Evolutionary conservation across 1,284 basidiomycete species (phyloP), one percentile per base, ranked within the genome.

Genomic region (Microbotryum intermedium): DNA sequence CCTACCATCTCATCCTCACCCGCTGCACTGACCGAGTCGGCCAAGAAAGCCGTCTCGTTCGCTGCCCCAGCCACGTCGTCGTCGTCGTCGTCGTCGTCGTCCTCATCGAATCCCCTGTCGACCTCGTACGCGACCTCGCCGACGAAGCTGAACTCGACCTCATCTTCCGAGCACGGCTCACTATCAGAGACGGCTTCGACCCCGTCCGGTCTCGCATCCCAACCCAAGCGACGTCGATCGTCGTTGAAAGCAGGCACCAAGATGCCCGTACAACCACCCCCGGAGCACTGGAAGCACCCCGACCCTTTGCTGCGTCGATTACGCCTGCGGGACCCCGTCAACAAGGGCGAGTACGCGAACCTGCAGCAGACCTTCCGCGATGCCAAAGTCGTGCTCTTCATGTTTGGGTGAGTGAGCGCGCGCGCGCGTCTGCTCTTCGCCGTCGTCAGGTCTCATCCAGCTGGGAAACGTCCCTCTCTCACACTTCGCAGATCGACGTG

Each of bases 221-320:
- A 34, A 39, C 53, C 56, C 23, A 62, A 62, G 26, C 56, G 60
- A 9, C 52, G 66, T 4, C 30, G 61, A 3, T 66, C 74, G 0
- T 70, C 71, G 18, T 65, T 75, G 53, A 75, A 74, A 57, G 69
- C 69, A 45, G 68, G 69, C 13, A 42, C 62, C 23, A 57, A 64
- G 10, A 67, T 65, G 63, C 70, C 70, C 34, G 65, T 65, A 42
- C 60, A 71, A 16, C 74, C 74, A 1, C 69, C 69, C 0, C 44
- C 68, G 0, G 69, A 69, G 30, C 66, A 65, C 39, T 76, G 74
- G 60, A 68, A 71, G 49, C 74, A 76, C 54, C 59, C 73, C 0
- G 75, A 76, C 53, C 73, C 74, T 11, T 65, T 76, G 20, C 47
- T 76, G 13, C 63, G 75, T 0, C 58, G 75, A 1, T 60, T 76